Evolutionary conservation across 306 rosid genomes (phyloP).

Genomic region (Gynostemma pentaphyllum): DNA sequence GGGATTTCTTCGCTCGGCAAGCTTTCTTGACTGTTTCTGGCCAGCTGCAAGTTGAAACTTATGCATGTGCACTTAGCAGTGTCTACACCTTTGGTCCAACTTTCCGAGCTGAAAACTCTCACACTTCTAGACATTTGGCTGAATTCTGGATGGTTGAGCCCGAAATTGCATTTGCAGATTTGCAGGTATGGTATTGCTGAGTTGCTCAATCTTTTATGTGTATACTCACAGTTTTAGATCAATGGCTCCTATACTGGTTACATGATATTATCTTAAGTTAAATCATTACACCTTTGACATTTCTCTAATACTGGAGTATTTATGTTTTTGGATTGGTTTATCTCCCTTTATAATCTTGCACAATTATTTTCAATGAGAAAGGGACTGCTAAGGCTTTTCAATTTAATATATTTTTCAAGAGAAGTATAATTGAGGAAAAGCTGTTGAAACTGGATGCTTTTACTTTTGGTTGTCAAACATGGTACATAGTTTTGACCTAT

Average conservation of each 20-base stretch:
- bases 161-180: slow-evolving; percentile 90
- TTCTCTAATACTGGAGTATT: neutral
- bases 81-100: slow-evolving; percentile 99
- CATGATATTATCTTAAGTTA: neutral
- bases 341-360: neutral
- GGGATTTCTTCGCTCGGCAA: slow-evolving; percentile 94
- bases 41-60: slow-evolving; percentile 92
- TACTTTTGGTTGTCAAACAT: too few relatives aligned
- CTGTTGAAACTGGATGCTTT: too few relatives aligned
- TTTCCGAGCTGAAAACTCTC: slow-evolving; percentile 95
- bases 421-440: neutral
- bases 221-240: neutral
- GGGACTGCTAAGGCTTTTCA: neutral
- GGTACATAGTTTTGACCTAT: too few relatives aligned
- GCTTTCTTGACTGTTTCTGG: slow-evolving; percentile 96
- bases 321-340: neutral
- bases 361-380: neutral
- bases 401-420: neutral
- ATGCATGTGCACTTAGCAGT: slow-evolving; percentile 66
- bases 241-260: neutral
- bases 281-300: neutral
- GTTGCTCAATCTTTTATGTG: neutral
- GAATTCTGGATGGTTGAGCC: slow-evolving; percentile 99
- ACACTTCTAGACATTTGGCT: slow-evolving; percentile 92
- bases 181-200: slow-evolving; percentile 33